Evolutionary conservation across 805 yeast species (phyloP).

Genomic region (Candida bentonensis): DNA sequence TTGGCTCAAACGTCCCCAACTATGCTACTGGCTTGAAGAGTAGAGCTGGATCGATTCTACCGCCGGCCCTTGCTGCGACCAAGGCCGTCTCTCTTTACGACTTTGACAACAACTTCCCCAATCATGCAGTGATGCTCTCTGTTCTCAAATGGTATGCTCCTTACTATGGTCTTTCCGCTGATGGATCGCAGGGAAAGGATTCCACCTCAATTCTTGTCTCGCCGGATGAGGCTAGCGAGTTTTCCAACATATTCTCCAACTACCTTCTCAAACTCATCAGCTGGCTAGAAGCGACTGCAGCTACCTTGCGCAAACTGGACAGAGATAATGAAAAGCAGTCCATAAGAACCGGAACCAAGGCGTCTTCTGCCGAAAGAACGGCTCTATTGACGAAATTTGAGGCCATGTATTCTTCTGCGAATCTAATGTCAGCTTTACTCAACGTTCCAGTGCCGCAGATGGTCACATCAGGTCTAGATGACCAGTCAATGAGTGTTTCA

Average conservation of each 20-base stretch:
- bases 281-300: neutral
- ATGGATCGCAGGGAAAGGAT: neutral
- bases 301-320: neutral
- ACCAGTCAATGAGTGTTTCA: constrained; percentile 1
- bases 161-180: neutral
- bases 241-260: neutral
- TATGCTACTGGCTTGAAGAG: constrained; percentile 22
- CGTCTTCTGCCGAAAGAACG: neutral
- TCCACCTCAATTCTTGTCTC: neutral
- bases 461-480: neutral
- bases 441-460: constrained; percentile 2
- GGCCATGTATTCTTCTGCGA: neutral
- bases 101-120: constrained; percentile 8
- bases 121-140: neutral
- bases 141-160: neutral
- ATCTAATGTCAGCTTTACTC: neutral
- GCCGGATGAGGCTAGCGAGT: neutral
- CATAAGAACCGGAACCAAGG: neutral
- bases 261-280: neutral
- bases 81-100: constrained; percentile 32
- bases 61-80: constrained; percentile 30
- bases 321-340: neutral
- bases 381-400: neutral
- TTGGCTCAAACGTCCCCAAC: constrained; percentile 25
- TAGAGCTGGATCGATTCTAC: constrained; percentile 15